A percentile compares a stretch with the other conserved stretches of the same genome.
Conservation (phyloP, 495 filamentous ascomycete genomes). For the Penicillium herquei region DNA sequence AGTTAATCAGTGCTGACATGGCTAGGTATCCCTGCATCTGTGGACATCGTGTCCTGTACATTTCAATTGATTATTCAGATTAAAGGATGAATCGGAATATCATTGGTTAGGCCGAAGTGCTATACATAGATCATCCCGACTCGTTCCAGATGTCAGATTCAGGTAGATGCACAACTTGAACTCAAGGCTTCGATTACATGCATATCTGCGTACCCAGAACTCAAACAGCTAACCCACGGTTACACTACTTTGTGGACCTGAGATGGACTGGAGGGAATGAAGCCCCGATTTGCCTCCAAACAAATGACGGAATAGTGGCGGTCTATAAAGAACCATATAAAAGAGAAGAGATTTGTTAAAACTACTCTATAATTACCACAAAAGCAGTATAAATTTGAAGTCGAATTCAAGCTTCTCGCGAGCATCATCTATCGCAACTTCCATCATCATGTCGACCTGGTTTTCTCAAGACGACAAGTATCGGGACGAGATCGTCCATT, state of each 20-base stretch:
- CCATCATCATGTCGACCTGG: conserved; percentile 3
- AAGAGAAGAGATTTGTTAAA: not conserved
- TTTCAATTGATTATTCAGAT: not conserved
- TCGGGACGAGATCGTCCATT: conserved; percentile 8
- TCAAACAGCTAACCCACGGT: not conserved
- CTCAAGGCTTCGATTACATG: conserved; percentile 5
- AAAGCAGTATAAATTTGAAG: not conserved
- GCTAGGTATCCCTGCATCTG: too few relatives aligned
- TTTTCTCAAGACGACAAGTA: conserved; percentile 7
- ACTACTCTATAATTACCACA: not conserved
- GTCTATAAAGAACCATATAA: conserved; percentile 2
- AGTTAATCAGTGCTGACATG: too few relatives aligned
- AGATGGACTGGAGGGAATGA: not conserved
- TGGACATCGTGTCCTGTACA: not conserved
- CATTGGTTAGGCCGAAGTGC: too few relatives aligned
- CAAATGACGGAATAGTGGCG: conserved; percentile 19
- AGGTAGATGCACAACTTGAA: not conserved
- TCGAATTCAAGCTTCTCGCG: not conserved
- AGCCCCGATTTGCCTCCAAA: conserved; percentile 9
- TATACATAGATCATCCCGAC: too few relatives aligned
- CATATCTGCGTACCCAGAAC: conserved; percentile 10
- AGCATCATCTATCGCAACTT: not conserved
- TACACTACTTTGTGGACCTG: not conserved
- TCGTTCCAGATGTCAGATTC: too few relatives aligned
- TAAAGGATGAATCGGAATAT: not conserved